Evolutionary conservation across 495 filamentous ascomycete species (phyloP).

Genomic region (Aspergillus mulundensis): DNA sequence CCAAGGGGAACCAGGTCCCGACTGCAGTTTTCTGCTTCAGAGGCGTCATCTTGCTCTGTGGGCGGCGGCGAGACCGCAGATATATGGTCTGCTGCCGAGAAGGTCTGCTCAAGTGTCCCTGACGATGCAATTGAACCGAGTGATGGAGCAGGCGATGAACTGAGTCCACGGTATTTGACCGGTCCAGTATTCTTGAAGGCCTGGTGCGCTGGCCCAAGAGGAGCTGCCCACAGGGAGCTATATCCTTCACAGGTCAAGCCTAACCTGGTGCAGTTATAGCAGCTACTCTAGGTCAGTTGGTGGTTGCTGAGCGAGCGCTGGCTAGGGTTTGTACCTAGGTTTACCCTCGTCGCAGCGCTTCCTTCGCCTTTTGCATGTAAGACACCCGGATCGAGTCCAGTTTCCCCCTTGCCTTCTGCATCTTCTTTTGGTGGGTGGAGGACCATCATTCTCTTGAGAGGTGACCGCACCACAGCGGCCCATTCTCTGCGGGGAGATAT

Average conservation of each 20-base stretch:
- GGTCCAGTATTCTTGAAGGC: slow-evolving; percentile 26
- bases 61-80: background rate
- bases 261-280: slow-evolving; percentile 37
- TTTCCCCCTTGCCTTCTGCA: slow-evolving; percentile 31
- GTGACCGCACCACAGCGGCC: background rate
- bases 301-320: background rate
- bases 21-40: background rate
- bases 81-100: slow-evolving; percentile 2
- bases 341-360: slow-evolving; percentile 46
- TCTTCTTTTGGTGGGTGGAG: slow-evolving; percentile 21
- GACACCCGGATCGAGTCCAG: slow-evolving; percentile 43
- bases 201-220: slow-evolving; percentile 32
- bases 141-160: slow-evolving; percentile 22
- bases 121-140: slow-evolving; percentile 16
- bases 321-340: slow-evolving; percentile 26
- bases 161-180: slow-evolving; percentile 28
- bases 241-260: slow-evolving; percentile 42
- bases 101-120: background rate
- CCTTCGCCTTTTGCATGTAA: slow-evolving; percentile 43
- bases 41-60: background rate
- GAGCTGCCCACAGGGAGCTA: slow-evolving; percentile 40
- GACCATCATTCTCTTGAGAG: background rate
- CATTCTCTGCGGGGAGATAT: slow-evolving; percentile 5
- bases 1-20: background rate
- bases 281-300: slow-evolving; percentile 22